phyloP scores from a whole-genome alignment of 1,284 basidiomycete genomes.

The Pisolithus thermaeus region DNA sequence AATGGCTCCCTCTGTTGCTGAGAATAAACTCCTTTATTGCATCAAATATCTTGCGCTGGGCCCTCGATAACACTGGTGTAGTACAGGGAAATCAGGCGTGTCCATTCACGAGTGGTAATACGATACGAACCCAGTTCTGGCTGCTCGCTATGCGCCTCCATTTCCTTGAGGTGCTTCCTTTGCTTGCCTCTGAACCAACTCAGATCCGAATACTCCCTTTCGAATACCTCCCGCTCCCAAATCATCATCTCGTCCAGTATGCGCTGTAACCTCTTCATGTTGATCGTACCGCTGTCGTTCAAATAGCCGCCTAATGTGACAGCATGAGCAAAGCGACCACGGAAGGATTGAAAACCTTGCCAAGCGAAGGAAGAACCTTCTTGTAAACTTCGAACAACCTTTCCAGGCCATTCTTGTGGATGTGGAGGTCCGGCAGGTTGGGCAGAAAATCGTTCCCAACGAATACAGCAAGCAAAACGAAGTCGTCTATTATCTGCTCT shows the following conservation, averaged over 20 bases:
- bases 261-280: slow-evolving; percentile 76
- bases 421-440: slow-evolving; percentile 94
- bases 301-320: slow-evolving; percentile 75
- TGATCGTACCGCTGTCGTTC: slow-evolving; percentile 86
- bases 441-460: slow-evolving; percentile 98
- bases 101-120: neutral
- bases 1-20: slow-evolving; percentile 40
- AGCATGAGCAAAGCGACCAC: neutral
- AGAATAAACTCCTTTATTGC: slow-evolving; percentile 71
- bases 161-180: slow-evolving; percentile 58
- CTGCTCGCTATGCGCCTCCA: slow-evolving; percentile 46
- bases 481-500: slow-evolving; percentile 96
- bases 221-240: slow-evolving; percentile 87
- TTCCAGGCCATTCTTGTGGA: slow-evolving; percentile 95
- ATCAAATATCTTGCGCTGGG: slow-evolving; percentile 74
- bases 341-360: slow-evolving; percentile 29
- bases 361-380: slow-evolving; percentile 77
- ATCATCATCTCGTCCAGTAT: slow-evolving; percentile 84
- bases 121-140: slow-evolving; percentile 44
- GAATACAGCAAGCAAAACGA: slow-evolving; percentile 93
- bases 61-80: slow-evolving; percentile 56
- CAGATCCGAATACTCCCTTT: slow-evolving; percentile 83
- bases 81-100: neutral
- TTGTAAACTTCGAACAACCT: slow-evolving; percentile 94
- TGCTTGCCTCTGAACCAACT: slow-evolving; percentile 93